Base-by-base conservation (phyloP, 1,139 yeast species). In the Protomyces inundatus region DNA sequence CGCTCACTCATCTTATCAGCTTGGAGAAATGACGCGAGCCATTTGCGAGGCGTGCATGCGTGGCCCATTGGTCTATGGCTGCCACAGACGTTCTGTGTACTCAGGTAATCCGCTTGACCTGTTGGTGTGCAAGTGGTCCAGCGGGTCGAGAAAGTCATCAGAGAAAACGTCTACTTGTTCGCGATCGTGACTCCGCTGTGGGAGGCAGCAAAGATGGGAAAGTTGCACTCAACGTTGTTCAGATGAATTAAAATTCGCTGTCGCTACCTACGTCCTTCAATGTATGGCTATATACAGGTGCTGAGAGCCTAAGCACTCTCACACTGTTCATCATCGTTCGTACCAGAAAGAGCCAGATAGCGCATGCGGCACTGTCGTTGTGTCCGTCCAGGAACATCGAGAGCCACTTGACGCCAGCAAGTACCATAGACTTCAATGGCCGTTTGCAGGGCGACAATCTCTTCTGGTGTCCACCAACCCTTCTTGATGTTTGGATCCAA, bases 401-500 rank as follows among this genome's bases (percentile, higher is more conserved):
- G 42, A 14, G 58, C 50, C 12, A 54, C 39, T 37, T 54, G 35
- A 32, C 35, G 81, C 98, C 98, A 91, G 73, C 88, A 87, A 0
- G 97, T 89, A 12, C 97, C 97, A 71, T 85, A 82, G 35, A 75
- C 73, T 69, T 85, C 83, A 32, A 90, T 91, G 69, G 84, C 81
- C 55, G 80, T 79, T 45, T 89, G 82, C 65, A 91, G 77, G 65
- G 77, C 75, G 54, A 87, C 76, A 73, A 91, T 97, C 72, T 91
- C 97, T 9, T 85, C 89, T 48, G 81, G 72, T 0, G 84, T 79
- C 98, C 98, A 91, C 4, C 88, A 86, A 68, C 97, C 77, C 69
- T 87, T 90, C 66, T 85, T 84, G 3, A 93, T 86, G 69, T 76
- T 81, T 2, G 97, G 97, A 70, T 89, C 95, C 66, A 91, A 75